Evolutionary conservation across 257 asterid genomes (phyloP), one percentile per base, ranked within the genome.

Genomic region (Fraxinus americana): DNA sequence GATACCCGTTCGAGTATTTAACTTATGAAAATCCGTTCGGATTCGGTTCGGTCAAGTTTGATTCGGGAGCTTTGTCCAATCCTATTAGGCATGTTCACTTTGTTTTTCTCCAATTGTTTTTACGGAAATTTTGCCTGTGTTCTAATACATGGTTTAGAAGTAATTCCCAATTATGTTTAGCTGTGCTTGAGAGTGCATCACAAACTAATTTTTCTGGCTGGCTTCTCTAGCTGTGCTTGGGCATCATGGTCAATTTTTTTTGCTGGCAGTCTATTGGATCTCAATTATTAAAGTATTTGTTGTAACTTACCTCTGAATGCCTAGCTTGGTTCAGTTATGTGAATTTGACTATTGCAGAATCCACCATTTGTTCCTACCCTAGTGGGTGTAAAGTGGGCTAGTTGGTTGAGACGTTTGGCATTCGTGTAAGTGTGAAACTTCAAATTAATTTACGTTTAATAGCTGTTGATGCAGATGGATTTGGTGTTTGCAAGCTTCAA

Each of bases 291-390:
- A 34, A n/a, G 39, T 52, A 67, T 48, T 69, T 29, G 61, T 21
- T 75, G 59, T 63, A 57, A 70, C 54, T 36, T 25, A 29, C 59
- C 61, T 70, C 17, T 19, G 10, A 74, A 48, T 27, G 57, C 32
- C 43, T 72, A 77, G 66, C 69, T 78, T 50, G 67, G 68, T 43
- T 43, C 63, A 48, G 38, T 80, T 43, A 5, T 76, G 50, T 61
- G 27, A 48, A 76, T 75, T 79, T 77, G 74, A 61, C 75, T 81
- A 76, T 76, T 81, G 78, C 89, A 93, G 99, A 95, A 93, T 87
- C 99, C 99, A 80, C 99, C 99, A 63, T 95, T 97, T 77, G 98
- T 93, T 87, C 99, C 98, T 73, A 90, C 99, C 78, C 83, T 95
- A 77, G 96, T 95, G 70, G 99, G 88, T 81, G 98, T 91, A 82